phyloP scores from a whole-genome alignment of 139 green algal species.

The Micractinium sp. region DNA sequence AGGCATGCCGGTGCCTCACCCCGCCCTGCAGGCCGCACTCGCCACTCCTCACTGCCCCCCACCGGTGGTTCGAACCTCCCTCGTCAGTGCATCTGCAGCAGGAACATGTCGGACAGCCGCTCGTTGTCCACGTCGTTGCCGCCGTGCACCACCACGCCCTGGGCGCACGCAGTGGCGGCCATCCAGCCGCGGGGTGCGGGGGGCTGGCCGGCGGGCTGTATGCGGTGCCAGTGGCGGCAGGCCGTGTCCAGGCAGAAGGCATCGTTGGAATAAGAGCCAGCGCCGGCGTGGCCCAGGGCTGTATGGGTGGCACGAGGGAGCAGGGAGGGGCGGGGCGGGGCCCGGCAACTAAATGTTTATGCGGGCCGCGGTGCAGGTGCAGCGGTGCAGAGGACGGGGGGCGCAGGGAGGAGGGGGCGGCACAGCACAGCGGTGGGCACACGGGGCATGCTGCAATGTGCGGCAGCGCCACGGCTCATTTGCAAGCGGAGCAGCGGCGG shows the following conservation, averaged over 20 bases:
- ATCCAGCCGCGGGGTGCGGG: constrained; percentile 59
- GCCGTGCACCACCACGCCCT: constrained; percentile 54
- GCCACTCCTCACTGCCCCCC: too few species aligned
- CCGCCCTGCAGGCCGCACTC: too few species aligned
- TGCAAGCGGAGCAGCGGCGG: neutral
- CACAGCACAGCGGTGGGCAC: too few species aligned
- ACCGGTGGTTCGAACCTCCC: too few species aligned
- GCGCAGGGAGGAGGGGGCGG: too few species aligned
- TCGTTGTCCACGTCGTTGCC: constrained; percentile 54
- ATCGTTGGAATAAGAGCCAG: constrained; percentile 54
- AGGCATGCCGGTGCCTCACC: too few species aligned
- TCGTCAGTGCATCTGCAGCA: constrained; percentile 45
- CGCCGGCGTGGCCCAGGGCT: constrained; percentile 38
- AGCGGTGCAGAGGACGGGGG: neutral
- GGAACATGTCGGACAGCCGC: constrained; percentile 56
- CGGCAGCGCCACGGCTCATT: neutral
- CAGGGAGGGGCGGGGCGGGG: neutral
- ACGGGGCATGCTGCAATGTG: too few species aligned
- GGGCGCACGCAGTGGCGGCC: constrained; percentile 21
- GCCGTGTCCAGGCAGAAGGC: constrained; percentile 27
- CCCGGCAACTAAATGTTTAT: neutral
- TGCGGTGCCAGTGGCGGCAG: constrained; percentile 36
- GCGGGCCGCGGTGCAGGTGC: neutral
- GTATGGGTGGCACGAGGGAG: neutral
- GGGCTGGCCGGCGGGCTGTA: constrained; percentile 17